Base-by-base conservation (phyloP, 2,329 filamentous ascomycete species). In the Neonectria coccinea region DNA sequence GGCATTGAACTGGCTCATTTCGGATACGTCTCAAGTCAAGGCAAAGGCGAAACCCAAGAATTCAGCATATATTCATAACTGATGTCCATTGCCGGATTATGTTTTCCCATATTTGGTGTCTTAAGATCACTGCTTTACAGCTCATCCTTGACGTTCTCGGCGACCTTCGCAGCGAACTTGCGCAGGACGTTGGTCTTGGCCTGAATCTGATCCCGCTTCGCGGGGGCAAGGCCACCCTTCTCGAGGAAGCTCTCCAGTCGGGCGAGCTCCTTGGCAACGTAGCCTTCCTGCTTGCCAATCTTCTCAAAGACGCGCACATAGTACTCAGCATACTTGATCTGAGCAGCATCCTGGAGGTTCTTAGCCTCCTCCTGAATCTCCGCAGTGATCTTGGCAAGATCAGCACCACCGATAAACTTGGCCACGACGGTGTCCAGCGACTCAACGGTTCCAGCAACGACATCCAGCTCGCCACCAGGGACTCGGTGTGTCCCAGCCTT, bases 251-350 rank as follows among this genome's bases (percentile, higher is more conserved):
- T 89, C 73, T 93, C 87, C 67, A 98, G 85, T 68, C 95, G 88
- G 66, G 89, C 86, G 67, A 94, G 84, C 85, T 98, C 95, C 89
- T 97, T 98, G 77, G 88, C 83, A 53, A 89, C 93, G 76, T 93
- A 97, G 56, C 85, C 90, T 66, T 91, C 85, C 82, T 91, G 97
- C 79, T 90, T 85, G 77, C 84, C 85, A 68, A 96, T 83, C 89
- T 97, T 98, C 78, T 92, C 88, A 66, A 96, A 91, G 59, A 97
- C 94, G 78, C 92, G 93, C 78, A 96, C 85, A 80, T 99, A 98
- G 88, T 99, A 99, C 81, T 94, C 87, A 51, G 93, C 93, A 77
- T 95, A 97, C 84, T 92, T 93, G 79, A 91, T 80, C 79, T 88
- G 83, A 12, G 82, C 83, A 66, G 82, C 78, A 57, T 87, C 89